These are phyloP conservation scores for Leccinum pachyderme DNA, from an alignment of 1,284 basidiomycete species.

Conservation along the genomic window DNA sequence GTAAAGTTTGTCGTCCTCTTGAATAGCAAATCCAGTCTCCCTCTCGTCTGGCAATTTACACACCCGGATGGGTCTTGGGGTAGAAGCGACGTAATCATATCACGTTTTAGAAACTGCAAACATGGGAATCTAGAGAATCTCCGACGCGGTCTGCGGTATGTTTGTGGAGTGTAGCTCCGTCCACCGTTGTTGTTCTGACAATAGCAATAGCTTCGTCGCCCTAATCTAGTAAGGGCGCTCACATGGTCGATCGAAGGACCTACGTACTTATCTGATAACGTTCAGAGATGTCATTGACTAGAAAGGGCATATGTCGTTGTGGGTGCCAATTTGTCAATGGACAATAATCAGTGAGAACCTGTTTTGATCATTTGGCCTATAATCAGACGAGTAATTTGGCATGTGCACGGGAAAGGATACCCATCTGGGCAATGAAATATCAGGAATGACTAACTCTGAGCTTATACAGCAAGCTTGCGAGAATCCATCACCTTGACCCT, in stretches of 20 bases:
- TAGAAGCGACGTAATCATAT: not conserved
- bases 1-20: not conserved
- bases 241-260: conserved; percentile 2
- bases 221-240: conserved; percentile 3
- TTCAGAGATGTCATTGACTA: not conserved
- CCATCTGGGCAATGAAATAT: not conserved
- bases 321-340: conserved; percentile 1
- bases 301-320: conserved; percentile 2
- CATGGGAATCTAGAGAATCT: not conserved
- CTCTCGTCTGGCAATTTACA: not conserved
- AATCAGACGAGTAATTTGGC: conserved; percentile 1
- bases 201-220: conserved; percentile 1
- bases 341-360: not conserved
- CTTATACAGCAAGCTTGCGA: conserved; percentile 1
- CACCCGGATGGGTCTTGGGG: conserved; percentile 1
- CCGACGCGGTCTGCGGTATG: not conserved
- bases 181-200: not conserved
- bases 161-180: not conserved
- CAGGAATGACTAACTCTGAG: not conserved
- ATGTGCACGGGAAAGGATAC: conserved; percentile 6
- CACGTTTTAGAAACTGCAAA: not conserved
- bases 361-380: conserved; percentile 3
- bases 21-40: not conserved
- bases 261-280: conserved; percentile 3
- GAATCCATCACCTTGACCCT: conserved; percentile 8